These are phyloP conservation scores for Aspergillus haitiensis DNA, from an alignment of 495 filamentous ascomycete genomes.

Conservation along the genomic window DNA sequence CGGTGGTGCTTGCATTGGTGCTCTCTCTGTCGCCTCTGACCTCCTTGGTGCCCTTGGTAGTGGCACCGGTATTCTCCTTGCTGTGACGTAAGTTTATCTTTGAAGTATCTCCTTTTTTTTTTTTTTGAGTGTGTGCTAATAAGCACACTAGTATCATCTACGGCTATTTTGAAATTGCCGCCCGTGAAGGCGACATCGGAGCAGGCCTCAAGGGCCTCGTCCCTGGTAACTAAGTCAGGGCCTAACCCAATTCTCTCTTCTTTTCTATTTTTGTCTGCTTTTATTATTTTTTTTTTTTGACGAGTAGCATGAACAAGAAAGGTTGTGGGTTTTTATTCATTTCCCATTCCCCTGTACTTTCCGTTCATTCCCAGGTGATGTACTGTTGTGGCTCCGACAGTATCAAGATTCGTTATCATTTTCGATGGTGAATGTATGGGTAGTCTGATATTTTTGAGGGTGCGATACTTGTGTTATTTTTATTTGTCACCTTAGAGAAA, in stretches of 20 bases:
- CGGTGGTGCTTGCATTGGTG: conserved; percentile 98
- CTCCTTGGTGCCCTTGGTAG: conserved; percentile 94
- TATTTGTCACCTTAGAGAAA: conserved; percentile 11
- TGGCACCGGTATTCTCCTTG: conserved; percentile 95
- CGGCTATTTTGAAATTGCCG: conserved; percentile 98
- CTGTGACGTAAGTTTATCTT: conserved; percentile 85
- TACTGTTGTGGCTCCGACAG: conserved; percentile 25
- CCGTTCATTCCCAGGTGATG: conserved; percentile 31
- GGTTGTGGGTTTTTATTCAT: conserved; percentile 27
- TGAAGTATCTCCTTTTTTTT: conserved; percentile 3
- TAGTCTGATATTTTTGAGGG: conserved; percentile 15
- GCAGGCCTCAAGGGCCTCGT: conserved; percentile 89
- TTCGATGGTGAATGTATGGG: conserved; percentile 20
- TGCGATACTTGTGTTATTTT: conserved; percentile 7
- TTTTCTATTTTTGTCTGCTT: neutral
- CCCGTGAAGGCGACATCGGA: conserved; percentile 91
- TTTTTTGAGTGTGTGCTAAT: conserved; percentile 19
- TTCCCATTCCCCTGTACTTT: conserved; percentile 31
- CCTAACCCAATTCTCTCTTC: neutral
- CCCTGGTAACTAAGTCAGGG: conserved; percentile 46
- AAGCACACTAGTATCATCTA: conserved; percentile 78
- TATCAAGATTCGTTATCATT: conserved; percentile 19
- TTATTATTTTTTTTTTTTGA: conserved; percentile 28
- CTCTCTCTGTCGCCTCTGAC: conserved; percentile 91
- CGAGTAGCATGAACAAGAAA: conserved; percentile 40